These are phyloP conservation scores for Phytophthora melonis DNA, from an alignment of 352 stramenopile genomes.

Conservation along the genomic window DNA sequence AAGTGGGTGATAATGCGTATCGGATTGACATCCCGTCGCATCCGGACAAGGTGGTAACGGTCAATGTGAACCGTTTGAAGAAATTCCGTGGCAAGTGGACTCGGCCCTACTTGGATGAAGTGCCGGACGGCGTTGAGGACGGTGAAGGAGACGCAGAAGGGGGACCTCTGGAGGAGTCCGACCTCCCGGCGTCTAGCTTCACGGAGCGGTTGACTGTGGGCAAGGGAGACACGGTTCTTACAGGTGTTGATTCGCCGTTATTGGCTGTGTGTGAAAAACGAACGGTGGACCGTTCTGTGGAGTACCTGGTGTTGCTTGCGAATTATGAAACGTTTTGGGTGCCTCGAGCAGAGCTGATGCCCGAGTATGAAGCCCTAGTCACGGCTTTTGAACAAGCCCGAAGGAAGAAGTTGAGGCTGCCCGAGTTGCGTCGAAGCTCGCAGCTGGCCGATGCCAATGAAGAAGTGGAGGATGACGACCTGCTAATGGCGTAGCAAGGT, in stretches of 20 bases:
- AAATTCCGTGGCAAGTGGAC: constrained; percentile 1
- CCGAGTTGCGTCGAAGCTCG: constrained; percentile 2
- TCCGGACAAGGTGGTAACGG: constrained; percentile 1
- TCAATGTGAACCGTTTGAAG: constrained; percentile 20
- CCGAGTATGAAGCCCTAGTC: background rate
- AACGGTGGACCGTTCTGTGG: background rate
- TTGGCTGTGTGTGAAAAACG: background rate
- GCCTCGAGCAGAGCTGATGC: background rate
- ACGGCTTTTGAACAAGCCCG: background rate
- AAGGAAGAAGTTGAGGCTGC: background rate
- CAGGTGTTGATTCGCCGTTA: background rate
- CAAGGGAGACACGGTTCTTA: background rate
- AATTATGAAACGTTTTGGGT: constrained; percentile 14
- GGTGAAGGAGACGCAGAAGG: background rate
- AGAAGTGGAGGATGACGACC: constrained; percentile 4
- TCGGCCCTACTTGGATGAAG: background rate
- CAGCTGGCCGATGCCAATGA: background rate
- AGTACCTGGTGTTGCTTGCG: background rate
- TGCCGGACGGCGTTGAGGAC: background rate
- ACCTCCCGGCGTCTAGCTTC: background rate
- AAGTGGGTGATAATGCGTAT: constrained; percentile 1
- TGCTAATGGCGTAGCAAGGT: background rate
- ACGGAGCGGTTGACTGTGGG: background rate
- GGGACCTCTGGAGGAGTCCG: background rate
- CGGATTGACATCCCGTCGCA: constrained; percentile 1